These are phyloP conservation scores for Trichoderma pleuroti DNA, from an alignment of 2,329 filamentous ascomycete genomes.

Conservation along the genomic window DNA sequence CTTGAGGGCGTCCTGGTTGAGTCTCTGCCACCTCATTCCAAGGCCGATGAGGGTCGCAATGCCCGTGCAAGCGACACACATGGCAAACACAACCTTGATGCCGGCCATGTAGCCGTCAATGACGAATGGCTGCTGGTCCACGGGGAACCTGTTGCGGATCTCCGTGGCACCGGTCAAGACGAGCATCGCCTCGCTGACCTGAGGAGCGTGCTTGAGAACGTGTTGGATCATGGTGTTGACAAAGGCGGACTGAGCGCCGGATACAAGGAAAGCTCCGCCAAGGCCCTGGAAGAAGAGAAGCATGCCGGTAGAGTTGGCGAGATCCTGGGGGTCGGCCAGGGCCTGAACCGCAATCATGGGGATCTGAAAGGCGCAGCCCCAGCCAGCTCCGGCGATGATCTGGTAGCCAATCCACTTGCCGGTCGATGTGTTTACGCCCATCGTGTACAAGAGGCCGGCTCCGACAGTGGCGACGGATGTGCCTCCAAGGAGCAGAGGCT, in stretches of 20 bases:
- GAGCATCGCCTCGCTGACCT: constrained; percentile 36
- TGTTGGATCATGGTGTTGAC: constrained; percentile 41
- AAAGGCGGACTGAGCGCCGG: constrained; percentile 46
- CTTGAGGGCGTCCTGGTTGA: constrained; percentile 30
- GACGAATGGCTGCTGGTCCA: constrained; percentile 49
- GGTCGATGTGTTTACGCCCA: constrained; percentile 37
- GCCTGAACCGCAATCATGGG: constrained; percentile 50
- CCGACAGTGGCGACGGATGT: constrained; percentile 42
- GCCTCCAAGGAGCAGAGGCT: constrained; percentile 45
- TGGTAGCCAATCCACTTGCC: constrained; percentile 53
- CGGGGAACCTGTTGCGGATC: constrained; percentile 49
- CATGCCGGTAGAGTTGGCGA: constrained; percentile 46
- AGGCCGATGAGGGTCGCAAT: constrained; percentile 36
- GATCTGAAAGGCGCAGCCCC: constrained; percentile 45
- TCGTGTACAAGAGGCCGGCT: constrained; percentile 41
- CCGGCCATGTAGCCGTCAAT: constrained; percentile 60
- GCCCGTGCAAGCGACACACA: constrained; percentile 49
- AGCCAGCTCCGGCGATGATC: constrained; percentile 47
- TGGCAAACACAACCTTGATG: constrained; percentile 60
- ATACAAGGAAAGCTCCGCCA: constrained; percentile 49
- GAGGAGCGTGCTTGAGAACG: constrained; percentile 35
- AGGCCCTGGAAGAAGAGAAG: constrained; percentile 48
- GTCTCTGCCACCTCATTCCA: constrained; percentile 38
- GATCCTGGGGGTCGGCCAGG: constrained; percentile 38
- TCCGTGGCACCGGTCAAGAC: constrained; percentile 50